These are phyloP conservation scores for Collybiopsis luxurians DNA, from an alignment of 768 basidiomycete genomes.

Conservation along the genomic window DNA sequence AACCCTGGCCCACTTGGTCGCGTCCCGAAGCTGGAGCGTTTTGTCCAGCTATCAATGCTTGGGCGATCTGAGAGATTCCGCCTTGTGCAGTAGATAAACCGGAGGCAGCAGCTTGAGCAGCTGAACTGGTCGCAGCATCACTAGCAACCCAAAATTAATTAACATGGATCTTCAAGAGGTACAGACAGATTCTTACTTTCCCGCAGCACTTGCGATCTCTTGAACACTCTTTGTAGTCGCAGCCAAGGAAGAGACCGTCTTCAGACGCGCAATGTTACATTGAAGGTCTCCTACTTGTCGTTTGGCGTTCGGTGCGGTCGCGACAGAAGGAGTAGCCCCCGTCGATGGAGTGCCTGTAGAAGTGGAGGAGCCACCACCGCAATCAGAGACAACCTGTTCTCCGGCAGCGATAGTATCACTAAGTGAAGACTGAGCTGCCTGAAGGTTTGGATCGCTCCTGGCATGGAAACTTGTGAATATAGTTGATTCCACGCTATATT, in stretches of 20 bases:
- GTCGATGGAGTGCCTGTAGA: neutral
- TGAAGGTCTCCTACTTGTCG: slow-evolving; percentile 28
- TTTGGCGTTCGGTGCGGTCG: slow-evolving; percentile 10
- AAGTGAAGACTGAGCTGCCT: neutral
- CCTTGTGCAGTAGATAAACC: slow-evolving; percentile 11
- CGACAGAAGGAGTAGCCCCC: neutral
- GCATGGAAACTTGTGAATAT: neutral
- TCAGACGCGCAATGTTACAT: slow-evolving; percentile 29
- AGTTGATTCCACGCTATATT: no score
- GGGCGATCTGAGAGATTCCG: slow-evolving; percentile 14
- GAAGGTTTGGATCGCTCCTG: neutral
- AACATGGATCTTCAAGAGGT: neutral
- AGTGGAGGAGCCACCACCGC: neutral
- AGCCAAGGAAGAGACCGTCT: slow-evolving; percentile 24
- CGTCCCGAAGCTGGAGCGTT: slow-evolving; percentile 12
- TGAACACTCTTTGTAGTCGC: slow-evolving; percentile 7
- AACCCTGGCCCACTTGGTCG: slow-evolving; percentile 11
- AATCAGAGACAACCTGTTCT: neutral
- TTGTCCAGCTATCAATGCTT: slow-evolving; percentile 14
- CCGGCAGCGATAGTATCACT: neutral
- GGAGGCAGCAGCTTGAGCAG: slow-evolving; percentile 9
- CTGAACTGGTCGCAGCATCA: slow-evolving; percentile 11
- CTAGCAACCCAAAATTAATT: slow-evolving; percentile 1
- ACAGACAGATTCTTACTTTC: slow-evolving; percentile 8
- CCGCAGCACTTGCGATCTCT: slow-evolving; percentile 11